These are phyloP conservation scores for Besnoitia besnoiti DNA, from an alignment of 169 alveolate species.

Conservation along the genomic window DNA sequence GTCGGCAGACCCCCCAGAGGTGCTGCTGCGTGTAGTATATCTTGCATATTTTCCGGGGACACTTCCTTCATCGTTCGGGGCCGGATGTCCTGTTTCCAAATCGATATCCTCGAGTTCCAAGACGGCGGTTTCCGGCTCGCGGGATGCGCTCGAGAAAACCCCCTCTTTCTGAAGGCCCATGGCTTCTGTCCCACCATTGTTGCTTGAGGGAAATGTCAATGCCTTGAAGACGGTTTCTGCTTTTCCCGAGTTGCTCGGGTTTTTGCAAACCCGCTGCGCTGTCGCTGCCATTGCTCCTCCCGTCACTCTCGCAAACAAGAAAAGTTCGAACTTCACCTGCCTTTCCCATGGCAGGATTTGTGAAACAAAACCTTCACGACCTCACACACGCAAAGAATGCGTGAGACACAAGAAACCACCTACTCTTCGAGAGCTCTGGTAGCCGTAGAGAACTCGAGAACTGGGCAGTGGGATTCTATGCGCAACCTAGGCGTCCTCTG, in stretches of 20 bases:
- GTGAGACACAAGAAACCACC: background rate
- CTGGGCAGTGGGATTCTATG: too few species aligned
- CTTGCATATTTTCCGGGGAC: background rate
- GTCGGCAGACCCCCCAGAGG: background rate
- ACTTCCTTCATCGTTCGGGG: background rate
- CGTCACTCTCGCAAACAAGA: background rate
- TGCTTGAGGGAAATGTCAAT: background rate
- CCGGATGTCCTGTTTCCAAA: background rate
- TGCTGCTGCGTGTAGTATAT: conserved; percentile 24
- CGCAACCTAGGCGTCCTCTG: too few species aligned
- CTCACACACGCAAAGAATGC: background rate
- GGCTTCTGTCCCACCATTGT: background rate
- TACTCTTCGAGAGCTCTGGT: too few species aligned
- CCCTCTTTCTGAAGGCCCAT: background rate
- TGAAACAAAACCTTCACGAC: background rate
- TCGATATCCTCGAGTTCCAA: conserved; percentile 14
- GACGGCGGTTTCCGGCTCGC: background rate
- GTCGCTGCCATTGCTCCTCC: conserved; percentile 29
- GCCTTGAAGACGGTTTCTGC: background rate
- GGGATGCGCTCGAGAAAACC: background rate
- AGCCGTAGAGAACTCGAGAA: too few species aligned
- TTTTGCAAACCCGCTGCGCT: background rate
- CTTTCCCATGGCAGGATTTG: conserved; percentile 17
- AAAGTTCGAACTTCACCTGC: background rate
- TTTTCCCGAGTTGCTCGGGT: background rate